Conservation (phyloP, 225 moss, liverwort and hornwort genomes). For the Polytrichum commune region DNA sequence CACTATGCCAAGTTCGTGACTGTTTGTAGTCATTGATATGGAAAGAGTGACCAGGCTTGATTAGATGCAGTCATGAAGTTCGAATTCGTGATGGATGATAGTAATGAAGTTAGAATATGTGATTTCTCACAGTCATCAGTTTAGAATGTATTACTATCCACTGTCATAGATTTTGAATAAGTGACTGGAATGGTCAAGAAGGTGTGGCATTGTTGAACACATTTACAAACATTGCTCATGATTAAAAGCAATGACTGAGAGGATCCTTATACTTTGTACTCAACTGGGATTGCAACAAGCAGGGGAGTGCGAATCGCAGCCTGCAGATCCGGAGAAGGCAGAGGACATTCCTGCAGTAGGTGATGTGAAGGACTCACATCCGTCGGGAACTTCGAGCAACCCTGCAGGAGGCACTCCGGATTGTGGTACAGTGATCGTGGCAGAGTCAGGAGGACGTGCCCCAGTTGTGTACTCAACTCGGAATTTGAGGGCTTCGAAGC, state of each 20-base stretch:
- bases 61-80: constrained; percentile 8
- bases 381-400: no score
- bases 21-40: constrained; percentile 6
- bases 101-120: no score
- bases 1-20: neutral
- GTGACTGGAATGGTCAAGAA: neutral
- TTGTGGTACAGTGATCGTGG: neutral
- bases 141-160: no score
- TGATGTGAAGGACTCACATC: no score
- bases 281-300: neutral
- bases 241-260: constrained; percentile 3
- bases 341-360: neutral
- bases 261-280: constrained; percentile 1
- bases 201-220: constrained; percentile 5
- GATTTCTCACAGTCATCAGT: no score
- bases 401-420: neutral
- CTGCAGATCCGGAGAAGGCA: constrained; percentile 2
- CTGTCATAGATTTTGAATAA: no score
- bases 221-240: constrained; percentile 4
- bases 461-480: constrained; percentile 1
- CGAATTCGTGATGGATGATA: neutral
- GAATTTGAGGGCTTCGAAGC: no score
- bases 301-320: constrained; percentile 1
- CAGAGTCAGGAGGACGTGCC: neutral
- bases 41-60: constrained; percentile 7